Evolutionary conservation across 306 rosid species (phyloP).

Genomic region (Argentina anserina): DNA sequence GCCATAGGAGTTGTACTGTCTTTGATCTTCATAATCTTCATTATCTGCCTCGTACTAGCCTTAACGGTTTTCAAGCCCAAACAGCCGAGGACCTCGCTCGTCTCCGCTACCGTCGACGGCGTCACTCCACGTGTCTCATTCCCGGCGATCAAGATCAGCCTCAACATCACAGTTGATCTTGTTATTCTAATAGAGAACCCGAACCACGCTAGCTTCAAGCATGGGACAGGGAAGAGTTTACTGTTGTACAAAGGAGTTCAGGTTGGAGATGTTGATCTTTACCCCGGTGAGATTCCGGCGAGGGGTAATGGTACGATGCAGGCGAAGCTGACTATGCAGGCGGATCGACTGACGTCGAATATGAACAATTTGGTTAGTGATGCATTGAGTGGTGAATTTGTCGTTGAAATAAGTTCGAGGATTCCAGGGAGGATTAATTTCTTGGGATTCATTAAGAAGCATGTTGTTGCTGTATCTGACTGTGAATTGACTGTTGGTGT

Average conservation of each 20-base stretch:
- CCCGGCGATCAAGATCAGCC: slow-evolving; percentile 38
- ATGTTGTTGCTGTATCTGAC: slow-evolving; percentile 40
- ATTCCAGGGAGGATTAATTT: slow-evolving; percentile 52
- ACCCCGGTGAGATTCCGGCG: slow-evolving; percentile 46
- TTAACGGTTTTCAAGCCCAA: slow-evolving; percentile 53
- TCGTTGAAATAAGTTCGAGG: slow-evolving; percentile 26
- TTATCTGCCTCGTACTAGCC: slow-evolving; percentile 37
- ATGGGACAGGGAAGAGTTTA: slow-evolving; percentile 39
- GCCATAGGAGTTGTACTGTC: slow-evolving; percentile 18
- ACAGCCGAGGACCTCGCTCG: slow-evolving; percentile 35
- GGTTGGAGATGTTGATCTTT: slow-evolving; percentile 53
- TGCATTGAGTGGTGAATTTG: slow-evolving; percentile 38
- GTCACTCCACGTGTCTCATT: slow-evolving; percentile 42
- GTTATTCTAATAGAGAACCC: slow-evolving; percentile 39
- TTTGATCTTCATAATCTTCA: slow-evolving; percentile 24
- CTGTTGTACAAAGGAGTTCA: slow-evolving; percentile 34
- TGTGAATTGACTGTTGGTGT: slow-evolving; percentile 43
- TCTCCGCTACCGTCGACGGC: slow-evolving; percentile 46
- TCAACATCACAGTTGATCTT: slow-evolving; percentile 50
- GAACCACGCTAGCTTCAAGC: slow-evolving; percentile 56
- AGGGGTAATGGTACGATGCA: slow-evolving; percentile 33
- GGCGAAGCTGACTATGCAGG: slow-evolving; percentile 43
- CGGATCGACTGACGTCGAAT: slow-evolving; percentile 34
- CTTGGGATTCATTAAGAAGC: slow-evolving; percentile 56
- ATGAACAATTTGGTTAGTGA: slow-evolving; percentile 32